Evolutionary conservation across 2,329 filamentous ascomycete genomes (phyloP).

Genomic region (Colletotrichum sp.): DNA sequence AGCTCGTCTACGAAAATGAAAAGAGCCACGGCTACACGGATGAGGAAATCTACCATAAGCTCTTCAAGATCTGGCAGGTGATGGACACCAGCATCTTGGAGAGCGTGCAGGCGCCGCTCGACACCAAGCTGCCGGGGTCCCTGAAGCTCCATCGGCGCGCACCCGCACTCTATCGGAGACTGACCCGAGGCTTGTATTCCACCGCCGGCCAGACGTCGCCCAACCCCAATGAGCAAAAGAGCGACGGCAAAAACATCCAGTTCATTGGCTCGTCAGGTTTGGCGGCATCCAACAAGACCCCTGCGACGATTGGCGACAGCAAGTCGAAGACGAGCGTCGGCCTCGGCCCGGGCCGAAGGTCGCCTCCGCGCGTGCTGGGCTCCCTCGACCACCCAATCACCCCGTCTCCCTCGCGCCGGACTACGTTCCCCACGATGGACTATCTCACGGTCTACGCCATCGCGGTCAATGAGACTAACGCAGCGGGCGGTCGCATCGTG

Average conservation of each 20-base stretch:
- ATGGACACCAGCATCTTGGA: slow-evolving; percentile 58
- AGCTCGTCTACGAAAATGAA: slow-evolving; percentile 57
- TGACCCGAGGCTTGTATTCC: slow-evolving; percentile 52
- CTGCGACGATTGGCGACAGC: not conserved
- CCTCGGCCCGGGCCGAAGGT: slow-evolving; percentile 28
- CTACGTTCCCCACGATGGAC: slow-evolving; percentile 55
- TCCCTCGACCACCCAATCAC: slow-evolving; percentile 50
- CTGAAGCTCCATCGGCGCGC: slow-evolving; percentile 52
- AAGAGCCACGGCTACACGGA: slow-evolving; percentile 56
- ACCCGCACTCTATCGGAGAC: slow-evolving; percentile 47
- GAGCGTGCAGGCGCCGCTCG: slow-evolving; percentile 49
- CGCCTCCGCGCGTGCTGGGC: slow-evolving; percentile 47
- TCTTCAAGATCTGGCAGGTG: slow-evolving; percentile 55
- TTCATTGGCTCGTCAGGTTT: not conserved
- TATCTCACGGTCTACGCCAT: slow-evolving; percentile 56
- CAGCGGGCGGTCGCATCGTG: slow-evolving; percentile 54
- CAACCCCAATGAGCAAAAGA: not conserved
- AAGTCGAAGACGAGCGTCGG: not conserved
- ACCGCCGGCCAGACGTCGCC: slow-evolving; percentile 29
- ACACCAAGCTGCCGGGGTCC: slow-evolving; percentile 48
- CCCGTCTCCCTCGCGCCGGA: slow-evolving; percentile 49
- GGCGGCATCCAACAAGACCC: not conserved
- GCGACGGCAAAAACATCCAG: not conserved
- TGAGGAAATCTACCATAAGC: slow-evolving; percentile 51
- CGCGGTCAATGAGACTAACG: slow-evolving; percentile 59